Evolutionary conservation across 139 green algal species (phyloP), one percentile per base, ranked within the genome.

Genomic region (Chlorella sp.): DNA sequence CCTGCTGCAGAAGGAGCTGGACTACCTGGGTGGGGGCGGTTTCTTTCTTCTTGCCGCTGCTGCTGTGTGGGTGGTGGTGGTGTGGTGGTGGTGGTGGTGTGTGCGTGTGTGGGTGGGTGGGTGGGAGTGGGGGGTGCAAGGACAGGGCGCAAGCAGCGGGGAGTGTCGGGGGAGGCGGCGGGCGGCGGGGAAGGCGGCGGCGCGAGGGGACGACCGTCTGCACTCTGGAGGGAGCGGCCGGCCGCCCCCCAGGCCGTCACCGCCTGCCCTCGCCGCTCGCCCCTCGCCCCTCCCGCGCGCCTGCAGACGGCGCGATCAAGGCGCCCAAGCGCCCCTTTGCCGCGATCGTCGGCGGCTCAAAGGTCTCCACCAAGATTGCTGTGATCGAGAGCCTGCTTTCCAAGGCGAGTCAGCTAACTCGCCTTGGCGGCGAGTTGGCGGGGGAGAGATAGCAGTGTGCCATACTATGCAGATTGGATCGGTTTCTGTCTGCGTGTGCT

Each of bases 291-390:
- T 66, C 17, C 65, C n/a, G 6, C 29, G 27, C 35, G 8, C n/a
- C 14, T 73, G 73, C 73, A 73, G 87, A 95, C 79, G 93, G 92
- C 42, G 95, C 94, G 29, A 90, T 99, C 12, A 82, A 77, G 60
- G 77, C 84, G 67, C 95, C 96, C 79, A 91, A 94, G 82, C 87
- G 91, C 70, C 96, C 96, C 40, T 98, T 99, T 76, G 89, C 87
- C 62, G 95, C 95, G 77, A 98, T 99, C 65, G 93, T 99, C 42
- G 96, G 96, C 21, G 96, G 96, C 75, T 95, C 89, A 84, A 99
- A 99, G 90, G 94, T 99, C 15, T 98, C 92, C 72, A 93, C 89
- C 85, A 99, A 99, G 91, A 99, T 99, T 88, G 93, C 90, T 53
- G 95, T 99, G 56, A 98, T 99, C 67, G 94, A 98, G 90, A 88